Evolutionary conservation across 192 early-diverging fungal genomes (phyloP), one percentile per base, ranked within the genome.

Genomic region (Coemansia furcata): DNA sequence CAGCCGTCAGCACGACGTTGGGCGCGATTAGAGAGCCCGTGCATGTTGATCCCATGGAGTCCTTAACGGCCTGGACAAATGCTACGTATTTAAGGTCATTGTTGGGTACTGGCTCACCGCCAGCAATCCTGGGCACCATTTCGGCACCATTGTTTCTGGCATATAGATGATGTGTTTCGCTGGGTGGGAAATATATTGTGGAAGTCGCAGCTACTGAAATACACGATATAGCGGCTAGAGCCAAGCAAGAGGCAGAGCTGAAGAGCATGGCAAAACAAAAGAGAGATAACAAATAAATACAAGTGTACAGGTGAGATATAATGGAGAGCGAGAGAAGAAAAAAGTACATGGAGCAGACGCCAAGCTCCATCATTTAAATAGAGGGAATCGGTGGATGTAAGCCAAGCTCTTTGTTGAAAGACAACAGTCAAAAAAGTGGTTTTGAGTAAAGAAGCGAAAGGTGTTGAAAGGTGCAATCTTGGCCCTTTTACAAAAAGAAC

Each of bases 1-100:
- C 84, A 0, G 84, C 84, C 0, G 80, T 77, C 14, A 85, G 62
- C 30, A 85, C 74, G 10, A 74, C 59, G 14, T 82, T 80, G 21
- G 76, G 64, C 1, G 77, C 72, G 44, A 85, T 72, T 40, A 85
- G 66, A 7, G 71, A 71, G 12, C 77, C 74, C 0, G 80, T 82
- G 62, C 84, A 85, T 38, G 60, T 43, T 6, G 60, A 35, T 0
- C 64, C 60, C 29, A 35, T 50, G 0, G 40, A 57, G 17, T 33
- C 11, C n/a, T 47, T 60, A 38, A 39, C 43, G 21, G 46, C 49
- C 37, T 69, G 46, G 5, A 84, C 46, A 6, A 65, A 76, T 7
- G 71, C 76, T 26, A 77, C 46, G 50, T 70, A 82, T 4, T 39
- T 42, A n/a, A 79, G 72, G 1, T 64, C 55, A 23, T 54, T 46